Evolutionary conservation across 2,329 filamentous ascomycete genomes (phyloP).

Genomic region (Arthrocladium fulminans): DNA sequence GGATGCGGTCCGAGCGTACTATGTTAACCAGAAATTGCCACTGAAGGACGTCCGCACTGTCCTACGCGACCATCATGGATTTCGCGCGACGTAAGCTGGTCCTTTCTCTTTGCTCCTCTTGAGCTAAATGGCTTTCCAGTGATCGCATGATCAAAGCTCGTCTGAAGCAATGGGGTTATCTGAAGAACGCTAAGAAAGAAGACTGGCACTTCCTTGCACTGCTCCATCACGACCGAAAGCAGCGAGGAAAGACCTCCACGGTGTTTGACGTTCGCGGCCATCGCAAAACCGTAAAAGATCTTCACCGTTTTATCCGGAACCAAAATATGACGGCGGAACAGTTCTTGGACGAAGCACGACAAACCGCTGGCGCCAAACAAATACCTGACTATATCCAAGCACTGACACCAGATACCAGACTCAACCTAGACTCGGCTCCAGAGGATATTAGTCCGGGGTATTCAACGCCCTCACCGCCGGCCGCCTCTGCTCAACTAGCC

Average conservation of each 20-base stretch:
- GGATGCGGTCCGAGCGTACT: conserved; percentile 6
- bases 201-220: conserved; percentile 23
- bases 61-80: conserved; percentile 15
- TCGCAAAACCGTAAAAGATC: conserved; percentile 18
- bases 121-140: conserved; percentile 6
- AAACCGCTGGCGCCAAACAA: conserved; percentile 11
- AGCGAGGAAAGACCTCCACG: conserved; percentile 17
- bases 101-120: conserved; percentile 1
- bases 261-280: conserved; percentile 22
- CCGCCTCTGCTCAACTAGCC: neutral
- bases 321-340: conserved; percentile 22
- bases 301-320: conserved; percentile 23
- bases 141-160: conserved; percentile 17
- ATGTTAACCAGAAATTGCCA: conserved; percentile 9
- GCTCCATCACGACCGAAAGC: conserved; percentile 17
- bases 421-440: neutral
- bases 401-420: conserved; percentile 16
- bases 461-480: conserved; percentile 5
- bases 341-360: conserved; percentile 18
- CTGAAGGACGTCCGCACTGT: conserved; percentile 9
- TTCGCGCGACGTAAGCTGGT: conserved; percentile 21
- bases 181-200: conserved; percentile 23
- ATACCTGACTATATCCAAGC: conserved; percentile 17
- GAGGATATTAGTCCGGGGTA: conserved; percentile 4
- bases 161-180: conserved; percentile 21